phyloP scores from a whole-genome alignment of 768 basidiomycete species.

The Calocera viscosa region DNA sequence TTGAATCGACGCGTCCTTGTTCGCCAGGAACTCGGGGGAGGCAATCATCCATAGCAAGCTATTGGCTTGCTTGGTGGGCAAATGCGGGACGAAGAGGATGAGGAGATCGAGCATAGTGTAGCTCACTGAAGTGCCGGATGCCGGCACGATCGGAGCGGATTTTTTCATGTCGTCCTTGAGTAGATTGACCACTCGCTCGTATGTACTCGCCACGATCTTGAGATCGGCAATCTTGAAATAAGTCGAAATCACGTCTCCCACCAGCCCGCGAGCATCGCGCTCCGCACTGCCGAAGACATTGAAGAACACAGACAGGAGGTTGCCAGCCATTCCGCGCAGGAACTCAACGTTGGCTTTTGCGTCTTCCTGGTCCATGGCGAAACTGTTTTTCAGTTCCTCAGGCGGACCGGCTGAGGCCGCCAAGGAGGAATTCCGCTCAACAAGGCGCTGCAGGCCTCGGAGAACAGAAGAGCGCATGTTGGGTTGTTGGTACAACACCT shows the following conservation, averaged over 20 bases:
- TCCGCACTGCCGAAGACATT: slow-evolving; percentile 86
- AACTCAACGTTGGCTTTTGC: slow-evolving; percentile 57
- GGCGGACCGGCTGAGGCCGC: slow-evolving; percentile 32
- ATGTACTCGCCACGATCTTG: slow-evolving; percentile 67
- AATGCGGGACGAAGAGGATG: slow-evolving; percentile 63
- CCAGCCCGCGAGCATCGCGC: slow-evolving; percentile 57
- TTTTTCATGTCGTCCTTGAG: slow-evolving; percentile 49
- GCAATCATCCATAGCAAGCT: slow-evolving; percentile 59
- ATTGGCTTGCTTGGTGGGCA: slow-evolving; percentile 48
- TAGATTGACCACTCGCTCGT: slow-evolving; percentile 58
- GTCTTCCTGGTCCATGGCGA: slow-evolving; percentile 43
- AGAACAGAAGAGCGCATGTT: slow-evolving; percentile 72
- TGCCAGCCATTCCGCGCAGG: slow-evolving; percentile 67
- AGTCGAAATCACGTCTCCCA: slow-evolving; percentile 77
- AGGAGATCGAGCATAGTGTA: slow-evolving; percentile 57
- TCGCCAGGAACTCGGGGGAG: slow-evolving; percentile 53
- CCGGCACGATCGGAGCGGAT: slow-evolving; percentile 26
- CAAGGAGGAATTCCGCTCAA: slow-evolving; percentile 62
- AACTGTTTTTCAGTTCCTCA: slow-evolving; percentile 29
- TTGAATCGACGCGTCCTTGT: slow-evolving; percentile 77
- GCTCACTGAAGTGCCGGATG: slow-evolving; percentile 8
- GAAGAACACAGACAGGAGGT: slow-evolving; percentile 90
- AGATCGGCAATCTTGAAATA: slow-evolving; percentile 75
- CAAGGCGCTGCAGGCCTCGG: slow-evolving; percentile 63
- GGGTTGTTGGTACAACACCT: slow-evolving; percentile 81